Percentiles rank a stretch among this genome's conserved stretches.
These are phyloP conservation scores for Periconia sp. DNA, from an alignment of 2,329 filamentous ascomycete species.

Conservation along the genomic window DNA sequence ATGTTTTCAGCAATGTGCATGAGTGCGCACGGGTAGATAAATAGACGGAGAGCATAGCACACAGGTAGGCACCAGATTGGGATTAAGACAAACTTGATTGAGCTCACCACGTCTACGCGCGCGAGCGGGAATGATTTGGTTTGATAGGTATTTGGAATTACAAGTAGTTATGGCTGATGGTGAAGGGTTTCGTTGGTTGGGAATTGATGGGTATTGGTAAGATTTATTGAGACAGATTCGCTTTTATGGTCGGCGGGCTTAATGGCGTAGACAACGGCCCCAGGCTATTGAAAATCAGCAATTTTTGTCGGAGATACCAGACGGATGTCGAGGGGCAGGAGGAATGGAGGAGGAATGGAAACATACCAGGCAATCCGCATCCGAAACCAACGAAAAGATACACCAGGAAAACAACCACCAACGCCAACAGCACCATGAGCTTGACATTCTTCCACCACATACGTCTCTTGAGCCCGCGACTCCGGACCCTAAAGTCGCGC, in stretches of 20 bases:
- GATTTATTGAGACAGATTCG: too few species aligned
- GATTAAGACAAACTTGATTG: too few species aligned
- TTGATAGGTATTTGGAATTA: too few species aligned
- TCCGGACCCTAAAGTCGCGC: conserved; percentile 85
- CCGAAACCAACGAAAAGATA: conserved; percentile 74
- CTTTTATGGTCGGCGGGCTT: not conserved
- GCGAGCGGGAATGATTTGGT: too few species aligned
- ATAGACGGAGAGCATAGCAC: too few species aligned
- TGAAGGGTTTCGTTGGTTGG: too few species aligned
- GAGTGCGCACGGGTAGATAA: too few species aligned
- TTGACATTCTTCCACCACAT: conserved; percentile 99
- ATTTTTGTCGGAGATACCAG: not conserved
- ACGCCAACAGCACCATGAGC: conserved; percentile 75
- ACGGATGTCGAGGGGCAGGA: not conserved
- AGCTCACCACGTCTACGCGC: too few species aligned
- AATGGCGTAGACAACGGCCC: conserved; percentile 40
- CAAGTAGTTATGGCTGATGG: too few species aligned
- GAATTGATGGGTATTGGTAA: too few species aligned
- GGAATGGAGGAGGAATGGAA: not conserved
- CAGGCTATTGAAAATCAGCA: conserved; percentile 35
- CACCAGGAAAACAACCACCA: conserved; percentile 73
- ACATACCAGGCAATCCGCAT: conserved; percentile 64
- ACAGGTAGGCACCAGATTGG: too few species aligned
- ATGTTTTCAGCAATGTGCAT: too few species aligned
- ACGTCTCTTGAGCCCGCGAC: conserved; percentile 79